Conservation (phyloP, 176 grass and related monocot species). For the Raddia guianensis region DNA sequence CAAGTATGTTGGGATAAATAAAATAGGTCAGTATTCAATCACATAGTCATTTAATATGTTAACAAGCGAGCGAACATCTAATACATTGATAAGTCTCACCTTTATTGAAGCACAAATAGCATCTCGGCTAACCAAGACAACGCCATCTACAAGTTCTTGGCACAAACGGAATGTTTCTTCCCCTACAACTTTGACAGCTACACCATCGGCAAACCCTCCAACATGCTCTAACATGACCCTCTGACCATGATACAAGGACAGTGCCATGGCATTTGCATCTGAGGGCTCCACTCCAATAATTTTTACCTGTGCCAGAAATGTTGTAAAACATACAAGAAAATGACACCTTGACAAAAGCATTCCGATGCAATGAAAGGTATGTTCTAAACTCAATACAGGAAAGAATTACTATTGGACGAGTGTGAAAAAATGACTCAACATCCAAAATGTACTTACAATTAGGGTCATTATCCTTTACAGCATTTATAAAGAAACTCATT, state of each 20-base stretch:
- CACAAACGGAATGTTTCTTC: conserved; percentile 92
- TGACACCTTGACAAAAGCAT: not conserved
- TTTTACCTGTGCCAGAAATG: conserved; percentile 69
- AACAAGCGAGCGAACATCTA: not conserved
- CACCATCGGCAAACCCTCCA: conserved; percentile 97
- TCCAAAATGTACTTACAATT: conserved; percentile 3
- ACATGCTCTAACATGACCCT: conserved; percentile 92
- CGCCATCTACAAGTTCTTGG: conserved; percentile 89
- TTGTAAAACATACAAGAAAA: conserved; percentile 24
- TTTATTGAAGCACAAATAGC: conserved; percentile 99
- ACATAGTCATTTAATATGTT: conserved; percentile 7
- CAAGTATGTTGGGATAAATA: not conserved
- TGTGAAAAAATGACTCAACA: conserved; percentile 7
- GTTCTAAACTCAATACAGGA: not conserved
- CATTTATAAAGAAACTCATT: not conserved
- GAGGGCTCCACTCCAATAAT: conserved; percentile 96
- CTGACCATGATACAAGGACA: conserved; percentile 82
- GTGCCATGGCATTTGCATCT: conserved; percentile 99
- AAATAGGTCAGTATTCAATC: not conserved
- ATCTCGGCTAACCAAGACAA: conserved; percentile 93
- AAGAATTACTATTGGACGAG: conserved; percentile 7
- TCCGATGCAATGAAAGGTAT: not conserved
- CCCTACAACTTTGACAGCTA: conserved; percentile 95
- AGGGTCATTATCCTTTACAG: not conserved
- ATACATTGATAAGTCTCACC: conserved; percentile 44